Conservation (phyloP, 352 stramenopile species). For the Pythium monospermum region DNA sequence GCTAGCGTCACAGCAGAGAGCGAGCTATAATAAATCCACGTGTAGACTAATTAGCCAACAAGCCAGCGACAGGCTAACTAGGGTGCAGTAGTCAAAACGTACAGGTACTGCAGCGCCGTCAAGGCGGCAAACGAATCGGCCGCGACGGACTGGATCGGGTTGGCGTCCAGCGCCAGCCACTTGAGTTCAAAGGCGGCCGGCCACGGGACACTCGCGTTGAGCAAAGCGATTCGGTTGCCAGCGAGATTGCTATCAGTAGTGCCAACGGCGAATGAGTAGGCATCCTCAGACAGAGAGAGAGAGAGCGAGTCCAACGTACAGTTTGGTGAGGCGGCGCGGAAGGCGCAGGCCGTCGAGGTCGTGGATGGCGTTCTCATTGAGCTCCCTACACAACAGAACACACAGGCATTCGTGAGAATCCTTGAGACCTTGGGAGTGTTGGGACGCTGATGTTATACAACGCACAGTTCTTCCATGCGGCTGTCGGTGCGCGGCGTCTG, state of each 20-base stretch:
- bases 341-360: slow-evolving; percentile 35
- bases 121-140: slow-evolving; percentile 38
- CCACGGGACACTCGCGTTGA: slow-evolving; percentile 35
- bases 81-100: slow-evolving; percentile 6
- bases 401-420: too few relatives aligned
- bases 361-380: slow-evolving; percentile 38
- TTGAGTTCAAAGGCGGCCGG: slow-evolving; percentile 37
- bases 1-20: slow-evolving; percentile 40
- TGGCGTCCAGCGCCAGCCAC: slow-evolving; percentile 56
- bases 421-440: too few relatives aligned
- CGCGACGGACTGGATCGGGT: slow-evolving; percentile 32
- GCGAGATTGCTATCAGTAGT: slow-evolving; percentile 14
- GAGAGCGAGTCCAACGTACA: slow-evolving; percentile 15
- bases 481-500: slow-evolving; percentile 31
- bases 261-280: too few relatives aligned
- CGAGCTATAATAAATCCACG: slow-evolving; percentile 23
- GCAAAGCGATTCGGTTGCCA: slow-evolving; percentile 9
- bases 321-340: slow-evolving; percentile 34
- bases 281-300: background rate
- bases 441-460: background rate
- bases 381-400: slow-evolving; percentile 33
- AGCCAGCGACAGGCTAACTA: background rate
- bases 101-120: slow-evolving; percentile 48
- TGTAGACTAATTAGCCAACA: background rate
- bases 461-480: slow-evolving; percentile 45